Percentiles rank a stretch among this genome's conserved stretches.
Evolutionary conservation across 805 yeast species (phyloP).

Genomic region (Teunomyces stri): DNA sequence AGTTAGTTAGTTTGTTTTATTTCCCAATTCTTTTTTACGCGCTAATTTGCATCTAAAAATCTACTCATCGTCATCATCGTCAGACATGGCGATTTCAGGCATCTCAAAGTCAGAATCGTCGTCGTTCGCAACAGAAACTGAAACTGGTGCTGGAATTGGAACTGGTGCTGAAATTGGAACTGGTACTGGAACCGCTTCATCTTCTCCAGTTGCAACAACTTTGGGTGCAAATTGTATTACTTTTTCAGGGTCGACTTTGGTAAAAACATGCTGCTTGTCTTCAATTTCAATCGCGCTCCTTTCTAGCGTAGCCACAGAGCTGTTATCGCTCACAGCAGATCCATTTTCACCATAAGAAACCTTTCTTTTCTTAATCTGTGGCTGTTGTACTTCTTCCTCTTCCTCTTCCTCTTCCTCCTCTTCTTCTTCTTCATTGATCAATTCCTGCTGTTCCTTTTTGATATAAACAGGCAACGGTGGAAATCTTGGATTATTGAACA

Average conservation of each 20-base stretch:
- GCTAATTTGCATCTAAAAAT: not conserved
- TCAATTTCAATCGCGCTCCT: not conserved
- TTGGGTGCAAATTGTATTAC: conserved; percentile 10
- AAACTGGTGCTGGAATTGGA: conserved; percentile 6
- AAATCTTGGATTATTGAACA: conserved; percentile 72
- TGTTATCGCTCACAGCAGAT: not conserved
- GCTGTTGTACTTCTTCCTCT: not conserved
- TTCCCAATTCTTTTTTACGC: not conserved
- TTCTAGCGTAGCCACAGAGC: not conserved
- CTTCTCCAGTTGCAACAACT: conserved; percentile 1
- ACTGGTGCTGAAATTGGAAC: conserved; percentile 6
- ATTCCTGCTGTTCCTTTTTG: conserved; percentile 12
- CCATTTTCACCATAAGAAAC: conserved; percentile 1
- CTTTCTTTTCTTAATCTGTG: conserved; percentile 6
- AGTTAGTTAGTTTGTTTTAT: no score
- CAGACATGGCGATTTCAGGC: conserved; percentile 46
- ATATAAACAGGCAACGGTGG: conserved; percentile 46
- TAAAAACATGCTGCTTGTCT: conserved; percentile 1
- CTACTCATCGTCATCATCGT: conserved; percentile 36
- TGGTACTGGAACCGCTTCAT: conserved; percentile 5
- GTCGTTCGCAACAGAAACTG: conserved; percentile 14
- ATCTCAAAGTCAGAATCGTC: conserved; percentile 50
- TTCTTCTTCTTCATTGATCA: not conserved
- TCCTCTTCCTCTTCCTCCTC: not conserved
- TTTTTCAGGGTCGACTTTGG: conserved; percentile 2